Evolutionary conservation across 192 early-diverging fungal species (phyloP).

Genomic region (Dimargaris cristalligena): DNA sequence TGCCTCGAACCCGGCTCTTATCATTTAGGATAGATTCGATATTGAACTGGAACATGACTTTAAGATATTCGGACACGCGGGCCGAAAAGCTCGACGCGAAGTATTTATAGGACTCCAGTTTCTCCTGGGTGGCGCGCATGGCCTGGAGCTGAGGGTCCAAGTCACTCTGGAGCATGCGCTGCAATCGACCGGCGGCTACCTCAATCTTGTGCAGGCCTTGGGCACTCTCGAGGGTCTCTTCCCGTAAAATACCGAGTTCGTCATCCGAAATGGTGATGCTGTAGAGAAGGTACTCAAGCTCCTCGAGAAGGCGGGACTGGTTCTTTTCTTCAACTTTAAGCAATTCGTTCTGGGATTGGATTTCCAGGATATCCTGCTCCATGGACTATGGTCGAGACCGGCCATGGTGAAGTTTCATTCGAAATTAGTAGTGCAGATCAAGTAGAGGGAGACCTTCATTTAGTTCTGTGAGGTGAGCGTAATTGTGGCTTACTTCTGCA

Average conservation of each 20-base stretch:
- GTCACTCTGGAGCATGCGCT: constrained; percentile 42
- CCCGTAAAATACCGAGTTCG: constrained; percentile 40
- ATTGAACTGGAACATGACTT: constrained; percentile 42
- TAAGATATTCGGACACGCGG: constrained; percentile 44
- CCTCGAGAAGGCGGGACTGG: constrained; percentile 68
- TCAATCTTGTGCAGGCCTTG: constrained; percentile 41
- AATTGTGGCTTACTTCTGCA: no score
- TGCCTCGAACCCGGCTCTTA: constrained; percentile 26
- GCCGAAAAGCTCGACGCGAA: constrained; percentile 47
- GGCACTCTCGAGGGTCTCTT: constrained; percentile 43
- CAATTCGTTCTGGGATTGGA: constrained; percentile 80
- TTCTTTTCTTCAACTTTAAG: constrained; percentile 79
- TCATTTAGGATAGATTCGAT: constrained; percentile 33
- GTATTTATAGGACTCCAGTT: constrained; percentile 44
- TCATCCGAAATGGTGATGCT: constrained; percentile 44
- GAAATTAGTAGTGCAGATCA: no score
- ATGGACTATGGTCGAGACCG: constrained; percentile 50
- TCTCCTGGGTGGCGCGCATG: constrained; percentile 40
- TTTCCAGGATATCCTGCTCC: constrained; percentile 89
- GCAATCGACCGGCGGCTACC: constrained; percentile 44
- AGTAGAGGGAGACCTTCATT: no score
- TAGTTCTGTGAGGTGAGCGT: no score
- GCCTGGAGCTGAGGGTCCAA: constrained; percentile 33
- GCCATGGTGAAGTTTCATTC: no score
- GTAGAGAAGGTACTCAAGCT: constrained; percentile 63